These are phyloP conservation scores for Sphaceloma murrayae DNA, from an alignment of 2,329 filamentous ascomycete genomes.

Conservation along the genomic window DNA sequence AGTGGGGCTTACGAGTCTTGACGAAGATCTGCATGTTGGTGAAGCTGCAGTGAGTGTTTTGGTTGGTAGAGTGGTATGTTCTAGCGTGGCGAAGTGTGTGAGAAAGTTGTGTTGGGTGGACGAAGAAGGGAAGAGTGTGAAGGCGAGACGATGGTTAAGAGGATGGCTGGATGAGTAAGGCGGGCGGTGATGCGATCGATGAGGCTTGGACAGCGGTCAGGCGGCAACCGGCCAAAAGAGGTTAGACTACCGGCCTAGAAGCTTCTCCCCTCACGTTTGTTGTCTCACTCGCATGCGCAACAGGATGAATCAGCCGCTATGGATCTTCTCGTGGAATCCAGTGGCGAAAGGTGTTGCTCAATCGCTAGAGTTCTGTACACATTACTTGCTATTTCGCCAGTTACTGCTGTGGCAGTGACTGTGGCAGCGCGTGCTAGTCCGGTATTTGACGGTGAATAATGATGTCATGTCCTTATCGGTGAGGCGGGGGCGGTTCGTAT, in stretches of 20 bases:
- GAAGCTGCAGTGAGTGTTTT: constrained; percentile 22
- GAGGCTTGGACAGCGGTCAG: constrained; percentile 6
- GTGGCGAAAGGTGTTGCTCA: too few relatives aligned
- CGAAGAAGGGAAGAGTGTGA: constrained; percentile 11
- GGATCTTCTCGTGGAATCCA: too few relatives aligned
- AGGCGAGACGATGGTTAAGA: constrained; percentile 15
- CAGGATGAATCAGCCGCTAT: too few relatives aligned
- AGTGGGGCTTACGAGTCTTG: constrained; percentile 87
- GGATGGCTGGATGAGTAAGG: constrained; percentile 11
- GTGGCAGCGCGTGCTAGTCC: too few relatives aligned
- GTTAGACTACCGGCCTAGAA: constrained; percentile 15
- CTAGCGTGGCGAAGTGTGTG: constrained; percentile 8
- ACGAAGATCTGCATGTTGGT: constrained; percentile 87
- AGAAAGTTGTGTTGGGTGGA: constrained; percentile 10
- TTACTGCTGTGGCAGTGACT: too few relatives aligned
- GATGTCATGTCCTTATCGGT: too few relatives aligned
- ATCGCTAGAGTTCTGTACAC: too few relatives aligned
- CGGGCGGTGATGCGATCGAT: background rate
- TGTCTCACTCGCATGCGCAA: background rate
- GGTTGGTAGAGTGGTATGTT: constrained; percentile 18
- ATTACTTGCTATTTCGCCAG: too few relatives aligned
- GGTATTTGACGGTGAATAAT: too few relatives aligned
- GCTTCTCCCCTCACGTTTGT: constrained; percentile 14
- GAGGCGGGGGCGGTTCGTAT: too few relatives aligned
- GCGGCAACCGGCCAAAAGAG: constrained; percentile 13